Base-by-base conservation (phyloP, 768 basidiomycete species). In the Xerocomus brunneocitrinus region DNA sequence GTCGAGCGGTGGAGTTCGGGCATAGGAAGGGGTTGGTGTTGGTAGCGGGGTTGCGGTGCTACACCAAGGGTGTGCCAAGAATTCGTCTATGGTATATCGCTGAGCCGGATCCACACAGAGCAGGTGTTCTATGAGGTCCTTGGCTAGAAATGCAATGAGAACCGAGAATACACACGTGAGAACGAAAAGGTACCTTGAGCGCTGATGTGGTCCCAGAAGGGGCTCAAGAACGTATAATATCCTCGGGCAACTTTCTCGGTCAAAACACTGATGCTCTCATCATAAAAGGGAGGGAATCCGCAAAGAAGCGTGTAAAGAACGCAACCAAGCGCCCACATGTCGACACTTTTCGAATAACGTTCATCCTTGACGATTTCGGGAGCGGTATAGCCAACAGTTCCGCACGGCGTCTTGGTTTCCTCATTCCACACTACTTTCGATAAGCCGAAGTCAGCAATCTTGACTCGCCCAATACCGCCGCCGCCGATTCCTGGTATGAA, bases 361-460 rank as follows among this genome's bases (percentile, higher is more conserved):
- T 99, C 95, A 66, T 98, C 97, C 73, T 98, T 98, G 62, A 99
- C 97, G 56, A 99, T 99, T 73, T 99, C 97, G 5, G 97, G 97
- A 6, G 97, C 97, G 3, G 97, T 99, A 71, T 99, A 99, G 22
- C 97, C 97, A 31, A 99, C 95, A 3, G 97, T 99, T n/a, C 97
- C 97, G 64, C 97, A 99, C 22, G 97, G 97, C 13, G 97, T 99
- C 89, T 91, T 95, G 6, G 97, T 99, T 67, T 98, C 87, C 66
- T 98, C 97, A 67, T 95, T 89, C 97, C 97, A 99, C 4, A 99
- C 92, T 50, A 98, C 87, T 73, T 99, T 99, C 57, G 87, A 90
- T 44, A 99, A 77, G 32, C 97, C 97, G 65, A 99, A 99, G 70
- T 99, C 97, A 54, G 97, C 97, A 55, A 99, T 97, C 77, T 98